Conservation (phyloP, 306 rosid species). For the Trifolium subterraneum region DNA sequence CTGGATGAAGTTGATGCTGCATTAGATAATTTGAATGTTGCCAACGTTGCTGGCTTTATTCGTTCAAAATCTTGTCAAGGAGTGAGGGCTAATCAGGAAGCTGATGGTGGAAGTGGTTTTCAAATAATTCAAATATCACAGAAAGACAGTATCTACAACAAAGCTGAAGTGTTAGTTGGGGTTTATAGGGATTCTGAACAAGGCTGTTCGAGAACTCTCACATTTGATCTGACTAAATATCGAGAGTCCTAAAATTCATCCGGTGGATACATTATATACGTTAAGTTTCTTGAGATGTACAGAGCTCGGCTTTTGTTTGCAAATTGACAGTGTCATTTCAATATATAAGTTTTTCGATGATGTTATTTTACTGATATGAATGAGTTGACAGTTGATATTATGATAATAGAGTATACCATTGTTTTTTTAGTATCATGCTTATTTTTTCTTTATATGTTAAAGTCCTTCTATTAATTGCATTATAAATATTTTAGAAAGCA, state of each 20-base stretch:
- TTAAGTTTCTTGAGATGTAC: slow-evolving; percentile 15
- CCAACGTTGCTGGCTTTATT: slow-evolving; percentile 94
- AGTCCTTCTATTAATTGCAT: too few relatives aligned
- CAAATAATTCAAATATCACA: slow-evolving; percentile 88
- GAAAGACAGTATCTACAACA: slow-evolving; percentile 84
- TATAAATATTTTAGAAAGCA: too few relatives aligned
- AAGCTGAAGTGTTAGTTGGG: slow-evolving; percentile 88
- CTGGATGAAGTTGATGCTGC: slow-evolving; percentile 99
- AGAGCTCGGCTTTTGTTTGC: not conserved
- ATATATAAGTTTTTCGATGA: too few relatives aligned
- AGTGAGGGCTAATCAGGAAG: slow-evolving; percentile 68
- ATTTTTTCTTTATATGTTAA: too few relatives aligned
- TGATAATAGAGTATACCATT: too few relatives aligned
- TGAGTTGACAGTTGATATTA: too few relatives aligned
- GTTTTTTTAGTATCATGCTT: too few relatives aligned
- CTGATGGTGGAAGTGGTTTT: slow-evolving; percentile 78
- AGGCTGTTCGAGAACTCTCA: slow-evolving; percentile 91
- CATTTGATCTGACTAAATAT: slow-evolving; percentile 85
- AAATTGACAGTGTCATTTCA: too few relatives aligned
- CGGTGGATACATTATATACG: slow-evolving; percentile 11
- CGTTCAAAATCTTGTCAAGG: slow-evolving; percentile 87
- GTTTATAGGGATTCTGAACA: slow-evolving; percentile 78
- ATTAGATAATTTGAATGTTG: slow-evolving; percentile 90
- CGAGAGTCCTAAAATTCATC: slow-evolving; percentile 62
- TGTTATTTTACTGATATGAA: too few relatives aligned